phyloP scores from a whole-genome alignment of 2,329 filamentous ascomycete species.

The Venturia pyrina region DNA sequence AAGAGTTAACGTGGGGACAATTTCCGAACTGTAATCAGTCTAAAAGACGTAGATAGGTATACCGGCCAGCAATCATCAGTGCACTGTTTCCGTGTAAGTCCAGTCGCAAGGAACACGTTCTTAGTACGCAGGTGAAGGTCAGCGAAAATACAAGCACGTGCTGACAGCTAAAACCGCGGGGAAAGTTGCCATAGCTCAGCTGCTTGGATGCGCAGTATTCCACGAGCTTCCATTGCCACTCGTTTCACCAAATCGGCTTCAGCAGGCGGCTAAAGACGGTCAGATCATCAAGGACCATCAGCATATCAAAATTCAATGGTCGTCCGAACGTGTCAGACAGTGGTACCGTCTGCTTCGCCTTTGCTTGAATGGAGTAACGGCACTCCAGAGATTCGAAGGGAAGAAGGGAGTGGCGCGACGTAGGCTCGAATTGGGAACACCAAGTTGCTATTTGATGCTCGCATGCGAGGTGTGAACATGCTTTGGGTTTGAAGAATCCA shows the following conservation, averaged over 20 bases:
- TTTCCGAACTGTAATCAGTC: too few relatives aligned
- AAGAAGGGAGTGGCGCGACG: neutral
- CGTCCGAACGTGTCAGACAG: too few relatives aligned
- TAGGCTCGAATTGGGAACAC: neutral
- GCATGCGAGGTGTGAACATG: neutral
- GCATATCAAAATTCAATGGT: neutral
- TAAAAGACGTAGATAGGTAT: too few relatives aligned
- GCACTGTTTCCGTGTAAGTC: too few relatives aligned
- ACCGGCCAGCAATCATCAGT: too few relatives aligned
- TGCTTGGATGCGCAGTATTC: neutral
- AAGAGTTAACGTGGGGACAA: too few relatives aligned
- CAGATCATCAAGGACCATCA: neutral
- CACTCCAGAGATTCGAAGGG: neutral
- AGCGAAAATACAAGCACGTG: too few relatives aligned
- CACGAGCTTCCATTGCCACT: neutral
- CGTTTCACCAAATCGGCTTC: neutral
- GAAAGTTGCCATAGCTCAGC: too few relatives aligned
- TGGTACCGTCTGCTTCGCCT: too few relatives aligned
- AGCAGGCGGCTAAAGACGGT: neutral
- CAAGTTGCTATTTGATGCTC: neutral
- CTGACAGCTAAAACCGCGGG: too few relatives aligned
- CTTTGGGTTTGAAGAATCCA: neutral
- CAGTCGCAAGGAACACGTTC: too few relatives aligned
- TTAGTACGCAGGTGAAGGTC: too few relatives aligned
- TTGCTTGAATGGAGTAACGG: neutral